Evolutionary conservation across 768 basidiomycete species (phyloP).

Genomic region (Boletus reticulatus): DNA sequence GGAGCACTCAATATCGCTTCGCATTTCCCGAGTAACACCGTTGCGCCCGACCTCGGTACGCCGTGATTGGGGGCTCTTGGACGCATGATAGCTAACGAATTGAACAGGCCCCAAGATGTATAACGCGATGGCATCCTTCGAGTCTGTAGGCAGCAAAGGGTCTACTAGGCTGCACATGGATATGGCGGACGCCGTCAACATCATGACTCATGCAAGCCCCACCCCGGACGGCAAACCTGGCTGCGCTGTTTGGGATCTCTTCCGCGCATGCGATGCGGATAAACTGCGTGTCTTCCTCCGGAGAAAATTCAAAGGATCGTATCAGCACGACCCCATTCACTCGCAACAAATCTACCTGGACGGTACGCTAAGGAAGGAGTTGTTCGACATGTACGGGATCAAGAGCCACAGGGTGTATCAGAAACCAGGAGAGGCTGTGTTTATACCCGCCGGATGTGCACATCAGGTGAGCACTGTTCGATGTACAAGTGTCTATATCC

Average conservation of each 20-base stretch:
- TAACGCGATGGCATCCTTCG: conserved; percentile 77
- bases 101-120: conserved; percentile 89
- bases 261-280: conserved; percentile 76
- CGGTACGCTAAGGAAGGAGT: conserved; percentile 56
- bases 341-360: conserved; percentile 88
- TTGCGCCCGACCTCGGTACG: conserved; percentile 79
- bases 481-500: neutral
- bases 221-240: conserved; percentile 62
- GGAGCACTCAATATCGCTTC: conserved; percentile 87
- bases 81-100: conserved; percentile 6
- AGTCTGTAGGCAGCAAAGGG: conserved; percentile 68
- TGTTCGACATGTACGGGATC: conserved; percentile 68
- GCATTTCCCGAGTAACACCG: conserved; percentile 78
- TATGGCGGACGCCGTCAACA: conserved; percentile 90
- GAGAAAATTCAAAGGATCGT: conserved; percentile 55
- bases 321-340: conserved; percentile 83
- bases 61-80: neutral
- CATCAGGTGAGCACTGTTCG: conserved; percentile 62
- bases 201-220: conserved; percentile 74
- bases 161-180: conserved; percentile 92
- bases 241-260: conserved; percentile 91
- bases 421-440: conserved; percentile 87
- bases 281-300: conserved; percentile 73
- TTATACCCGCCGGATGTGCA: conserved; percentile 92
- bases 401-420: conserved; percentile 85